Evolutionary conservation across 75 land plant species (phyloP), one percentile per base, ranked within the genome.

Genomic region (Chamaecyparis obtusa): DNA sequence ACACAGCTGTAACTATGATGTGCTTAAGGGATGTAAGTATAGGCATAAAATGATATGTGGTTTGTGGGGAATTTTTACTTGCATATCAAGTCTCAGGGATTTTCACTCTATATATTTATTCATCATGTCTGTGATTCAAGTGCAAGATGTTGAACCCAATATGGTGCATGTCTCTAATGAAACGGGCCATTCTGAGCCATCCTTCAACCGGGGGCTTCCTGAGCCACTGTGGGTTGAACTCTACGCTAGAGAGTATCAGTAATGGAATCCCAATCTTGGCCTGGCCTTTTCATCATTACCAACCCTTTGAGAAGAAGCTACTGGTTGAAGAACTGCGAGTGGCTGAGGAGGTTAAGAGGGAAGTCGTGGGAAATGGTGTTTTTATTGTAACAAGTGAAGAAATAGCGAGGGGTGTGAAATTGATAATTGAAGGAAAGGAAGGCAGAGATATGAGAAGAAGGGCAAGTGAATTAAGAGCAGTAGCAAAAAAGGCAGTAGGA

Each of bases 181-280:
- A 83, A 41, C 35, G 32, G 51, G 17, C 30, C 7, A 83, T 87
- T 17, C 37, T 87, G 0, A 21, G 60, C 3, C 88, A 87, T 76
- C 41, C 56, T 24, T 87, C 88, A 35, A 41, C 49, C 8, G 88
- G 88, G 17, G 86, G 85, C 37, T 87, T 87, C 27, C 15, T 81
- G 33, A 87, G 85, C 14, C 88, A 87, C 37, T 87, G 88, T 32
- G 88, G 85, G 21, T 87, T 85, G 88, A 87, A 87, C 21, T 87
- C 88, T 10, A 82, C 67, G 54, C 9, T 87, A 39, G 88, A 87
- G 86, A 87, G 88, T 51, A 83, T 87, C 13, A 5, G 21, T 49
- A 19, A 24, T 8, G 88, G 88, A 83, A 67, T 87, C 15, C 88
- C 88, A 10, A 87, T 87, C 44, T 19, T 87, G 5, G 77, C 54